These are phyloP conservation scores for Calonectria pteridis DNA, from an alignment of 2,329 filamentous ascomycete species.

Conservation along the genomic window DNA sequence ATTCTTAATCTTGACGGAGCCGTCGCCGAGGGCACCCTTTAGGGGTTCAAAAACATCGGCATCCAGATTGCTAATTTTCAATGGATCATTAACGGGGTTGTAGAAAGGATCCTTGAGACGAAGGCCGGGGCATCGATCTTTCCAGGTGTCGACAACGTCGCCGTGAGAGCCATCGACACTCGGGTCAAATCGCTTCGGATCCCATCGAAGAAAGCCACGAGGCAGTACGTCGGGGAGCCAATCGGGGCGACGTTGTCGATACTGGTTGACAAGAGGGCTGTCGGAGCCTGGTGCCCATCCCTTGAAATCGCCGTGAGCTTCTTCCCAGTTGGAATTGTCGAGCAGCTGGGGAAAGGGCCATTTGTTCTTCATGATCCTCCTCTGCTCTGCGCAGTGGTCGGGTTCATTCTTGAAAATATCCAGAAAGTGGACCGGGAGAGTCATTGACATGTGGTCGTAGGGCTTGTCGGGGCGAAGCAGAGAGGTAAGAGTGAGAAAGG, in stretches of 20 bases:
- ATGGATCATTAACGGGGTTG: constrained; percentile 53
- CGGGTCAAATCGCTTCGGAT: constrained; percentile 41
- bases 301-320: constrained; percentile 46
- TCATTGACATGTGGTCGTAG: constrained; percentile 48
- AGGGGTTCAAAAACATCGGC: constrained; percentile 48
- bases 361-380: constrained; percentile 36
- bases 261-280: constrained; percentile 41
- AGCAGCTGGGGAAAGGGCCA: constrained; percentile 50
- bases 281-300: constrained; percentile 48
- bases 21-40: constrained; percentile 41
- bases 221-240: constrained; percentile 47
- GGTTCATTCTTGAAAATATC: constrained; percentile 44
- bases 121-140: constrained; percentile 34
- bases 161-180: constrained; percentile 33
- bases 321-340: constrained; percentile 41
- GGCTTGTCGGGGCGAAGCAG: constrained; percentile 47
- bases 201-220: constrained; percentile 47
- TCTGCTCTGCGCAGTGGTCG: constrained; percentile 43
- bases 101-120: constrained; percentile 50
- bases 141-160: constrained; percentile 14
- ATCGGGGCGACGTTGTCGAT: constrained; percentile 42
- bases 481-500: constrained; percentile 39
- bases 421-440: constrained; percentile 48
- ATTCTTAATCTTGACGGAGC: constrained; percentile 56
- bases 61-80: constrained; percentile 56